Evolutionary conservation across 805 yeast species (phyloP), one percentile per base, ranked within the genome.

Genomic region (Candida nemodendra): DNA sequence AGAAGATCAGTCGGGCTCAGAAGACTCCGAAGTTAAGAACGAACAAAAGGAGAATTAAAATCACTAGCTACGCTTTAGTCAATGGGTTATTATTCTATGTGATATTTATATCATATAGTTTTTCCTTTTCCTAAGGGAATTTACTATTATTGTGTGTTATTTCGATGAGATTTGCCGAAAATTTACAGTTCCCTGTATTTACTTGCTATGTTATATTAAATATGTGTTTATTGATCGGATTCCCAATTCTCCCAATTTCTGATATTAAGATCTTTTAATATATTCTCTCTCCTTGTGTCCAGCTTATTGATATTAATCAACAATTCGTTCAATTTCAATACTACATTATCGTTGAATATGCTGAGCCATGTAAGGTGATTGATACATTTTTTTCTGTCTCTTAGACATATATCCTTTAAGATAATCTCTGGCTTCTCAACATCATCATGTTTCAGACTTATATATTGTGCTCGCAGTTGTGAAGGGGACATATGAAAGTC

Each of bases 361-460:
- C 50, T 41, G 37, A 47, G 53, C 68, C 68, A 64, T 1, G 57
- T 53, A 17, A 53, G 39, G 45, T 81, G 88, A 32, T 73, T 70
- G 3, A 53, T 53, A 53, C 88, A 81, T 47, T 76, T 79, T 37
- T 71, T 66, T 42, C 72, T 72, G 33, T 80, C 85, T 8, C 63
- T 55, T 5, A 78, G 51, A 48, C 87, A 81, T 1, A 74, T 34
- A 7, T 41, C 42, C 41, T 53, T 47, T 36, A 51, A 40, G 6
- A 32, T 30, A 13, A 31, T 22, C 36, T 39, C 39, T n/a, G 16
- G 27, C 4, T 27, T 30, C 4, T 49, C 55, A 9, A 35, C 44
- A 4, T 48, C 53, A 11, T 41, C 53, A 2, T 30, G 35, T 7
- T 23, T 31, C 18, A 36, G 18, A 11, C 28, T 25, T 11, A 44